Evolutionary conservation across 306 rosid species (phyloP).

Genomic region (Abrus pulchellus): DNA sequence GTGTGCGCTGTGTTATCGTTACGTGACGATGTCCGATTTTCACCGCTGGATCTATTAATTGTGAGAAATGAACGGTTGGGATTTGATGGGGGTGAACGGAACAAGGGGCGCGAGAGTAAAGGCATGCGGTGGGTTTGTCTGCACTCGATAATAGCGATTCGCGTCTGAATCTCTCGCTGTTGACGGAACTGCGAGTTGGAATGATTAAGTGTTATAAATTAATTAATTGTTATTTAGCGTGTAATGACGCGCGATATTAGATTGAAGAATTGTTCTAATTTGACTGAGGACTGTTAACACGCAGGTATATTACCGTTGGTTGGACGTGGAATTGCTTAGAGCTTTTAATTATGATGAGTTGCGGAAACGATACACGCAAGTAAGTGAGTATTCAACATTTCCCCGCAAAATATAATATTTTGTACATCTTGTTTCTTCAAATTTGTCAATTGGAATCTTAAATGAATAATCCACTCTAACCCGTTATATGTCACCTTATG

Average conservation of each 20-base stretch:
- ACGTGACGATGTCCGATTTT: background rate
- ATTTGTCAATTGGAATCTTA: too few relatives aligned
- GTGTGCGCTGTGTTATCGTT: background rate
- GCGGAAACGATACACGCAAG: too few relatives aligned
- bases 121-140: slow-evolving; percentile 34
- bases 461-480: too few relatives aligned
- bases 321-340: background rate
- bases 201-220: background rate
- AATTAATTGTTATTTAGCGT: background rate
- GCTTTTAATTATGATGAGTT: background rate
- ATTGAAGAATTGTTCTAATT: slow-evolving; percentile 5
- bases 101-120: background rate
- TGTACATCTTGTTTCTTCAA: too few relatives aligned
- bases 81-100: slow-evolving; percentile 1
- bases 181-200: background rate
- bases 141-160: slow-evolving; percentile 16
- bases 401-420: too few relatives aligned
- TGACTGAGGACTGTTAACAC: background rate
- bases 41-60: background rate
- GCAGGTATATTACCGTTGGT: background rate
- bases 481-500: too few relatives aligned
- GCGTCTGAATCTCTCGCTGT: background rate
- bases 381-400: background rate
- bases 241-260: background rate
- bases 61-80: background rate